Percentiles rank a stretch among this genome's conserved stretches.
Conservation (phyloP, 495 filamentous ascomycete genomes). For the Neurospora tetrasperma region DNA sequence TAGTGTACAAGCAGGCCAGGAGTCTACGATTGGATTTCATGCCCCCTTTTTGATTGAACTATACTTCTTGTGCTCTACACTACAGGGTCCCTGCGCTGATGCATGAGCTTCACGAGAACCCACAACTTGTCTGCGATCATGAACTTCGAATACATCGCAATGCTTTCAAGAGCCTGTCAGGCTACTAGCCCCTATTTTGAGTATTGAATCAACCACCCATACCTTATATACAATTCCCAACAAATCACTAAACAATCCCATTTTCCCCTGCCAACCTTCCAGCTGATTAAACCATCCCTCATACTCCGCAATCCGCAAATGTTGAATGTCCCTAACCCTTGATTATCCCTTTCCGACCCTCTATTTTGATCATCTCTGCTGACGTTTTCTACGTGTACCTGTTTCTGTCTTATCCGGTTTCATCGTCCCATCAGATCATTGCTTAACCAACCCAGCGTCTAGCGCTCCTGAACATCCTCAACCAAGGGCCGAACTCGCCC, state of each 20-base stretch:
- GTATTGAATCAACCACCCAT: background rate
- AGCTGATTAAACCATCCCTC: background rate
- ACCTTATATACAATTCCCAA: background rate
- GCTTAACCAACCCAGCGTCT: slow-evolving; percentile 71
- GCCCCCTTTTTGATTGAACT: background rate
- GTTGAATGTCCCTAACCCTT: background rate
- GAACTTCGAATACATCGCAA: background rate
- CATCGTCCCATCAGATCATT: background rate
- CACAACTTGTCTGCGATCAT: background rate
- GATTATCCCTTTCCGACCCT: background rate
- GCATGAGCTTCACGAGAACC: background rate
- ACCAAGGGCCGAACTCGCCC: slow-evolving; percentile 87
- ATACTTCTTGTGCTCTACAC: background rate
- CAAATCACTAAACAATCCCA: background rate
- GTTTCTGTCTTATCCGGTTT: background rate
- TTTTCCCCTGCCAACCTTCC: background rate
- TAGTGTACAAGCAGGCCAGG: background rate
- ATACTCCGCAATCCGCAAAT: background rate
- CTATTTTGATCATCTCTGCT: background rate
- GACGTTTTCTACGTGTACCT: background rate
- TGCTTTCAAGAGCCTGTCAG: background rate
- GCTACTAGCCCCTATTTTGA: background rate
- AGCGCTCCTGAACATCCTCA: slow-evolving; percentile 66
- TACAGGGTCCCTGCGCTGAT: background rate
- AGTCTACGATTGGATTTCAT: background rate